Base-by-base conservation (phyloP, 2,329 filamentous ascomycete genomes). In the Tolypocladium ophioglossoides region DNA sequence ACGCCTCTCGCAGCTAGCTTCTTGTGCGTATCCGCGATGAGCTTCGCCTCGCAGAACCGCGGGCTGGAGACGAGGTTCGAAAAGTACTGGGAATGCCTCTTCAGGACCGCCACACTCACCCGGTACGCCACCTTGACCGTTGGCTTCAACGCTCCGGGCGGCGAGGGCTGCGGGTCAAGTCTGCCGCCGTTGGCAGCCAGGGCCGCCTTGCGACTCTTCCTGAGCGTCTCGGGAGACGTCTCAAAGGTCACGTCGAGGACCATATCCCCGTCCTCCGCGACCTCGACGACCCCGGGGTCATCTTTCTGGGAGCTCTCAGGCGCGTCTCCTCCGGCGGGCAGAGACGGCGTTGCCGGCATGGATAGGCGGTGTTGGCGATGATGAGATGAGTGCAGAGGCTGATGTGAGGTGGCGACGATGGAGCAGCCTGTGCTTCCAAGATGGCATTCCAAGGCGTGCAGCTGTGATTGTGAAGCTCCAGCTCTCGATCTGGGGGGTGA, bases 1-100 rank as follows among this genome's bases (percentile, higher is more conserved):
- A 78, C 61, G 52, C 78, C 74, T 27, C 69, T 65, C 10, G 75
- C 62, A 3, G 71, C 68, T 18, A 90, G 73, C 4, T 69, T 66
- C 6, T 70, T 72, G 46, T 86, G 76, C 7, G 73, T 71, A 3
- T 73, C 71, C 12, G 74, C 68, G 41, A 90, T 73, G 38, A 75
- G 66, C 50, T 75, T 74, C 9, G 80, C 79, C 70, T 91, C 85
- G 53, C 77, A 72, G 65, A 89, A 88, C 54, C 80, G 73, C 3
- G 74, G 74, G 57, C 84, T 79, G 11, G 80, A 78, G 2, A 91
- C 74, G 18, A 91, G 75, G 54, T 81, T 82, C 54, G 76, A 76
- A 65, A 91, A 91, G 67, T 89, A 91, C 54, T 79, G 79, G 6
- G 86, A 90, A 57, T 80, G 75, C 57, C 74, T 73, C 67, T 76